Conservation (phyloP, 2,329 filamentous ascomycete species). For the Dactylellina parvicollis region DNA sequence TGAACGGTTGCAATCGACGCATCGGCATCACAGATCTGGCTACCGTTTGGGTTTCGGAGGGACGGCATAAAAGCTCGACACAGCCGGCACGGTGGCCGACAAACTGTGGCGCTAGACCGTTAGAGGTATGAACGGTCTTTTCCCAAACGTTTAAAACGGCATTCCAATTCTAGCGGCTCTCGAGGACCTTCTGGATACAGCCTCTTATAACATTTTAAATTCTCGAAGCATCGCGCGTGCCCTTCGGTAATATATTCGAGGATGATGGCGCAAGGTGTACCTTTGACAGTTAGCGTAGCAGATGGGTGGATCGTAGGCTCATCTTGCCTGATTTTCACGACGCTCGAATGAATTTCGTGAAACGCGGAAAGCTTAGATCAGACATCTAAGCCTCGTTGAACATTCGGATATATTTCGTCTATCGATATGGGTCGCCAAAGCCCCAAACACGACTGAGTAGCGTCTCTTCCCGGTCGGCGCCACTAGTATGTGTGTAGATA, state of each 20-base stretch:
- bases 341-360: conserved; percentile 23
- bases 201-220: neutral
- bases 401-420: conserved; percentile 5
- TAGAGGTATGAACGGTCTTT: conserved; percentile 1
- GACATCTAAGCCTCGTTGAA: conserved; percentile 37
- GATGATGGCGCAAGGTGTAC: conserved; percentile 23
- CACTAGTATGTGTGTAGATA: neutral
- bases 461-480: neutral
- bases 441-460: conserved; percentile 7
- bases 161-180: conserved; percentile 8
- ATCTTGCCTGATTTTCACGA: conserved; percentile 9
- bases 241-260: neutral
- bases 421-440: conserved; percentile 20
- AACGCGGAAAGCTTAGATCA: conserved; percentile 28
- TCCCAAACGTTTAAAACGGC: conserved; percentile 29
- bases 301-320: conserved; percentile 32
- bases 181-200: neutral
- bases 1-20: conserved; percentile 20
- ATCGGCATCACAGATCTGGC: conserved; percentile 30
- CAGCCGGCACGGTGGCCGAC: conserved; percentile 26
- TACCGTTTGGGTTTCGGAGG: conserved; percentile 11
- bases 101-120: conserved; percentile 10
- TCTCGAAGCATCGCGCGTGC: neutral
- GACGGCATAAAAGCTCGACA: conserved; percentile 16
- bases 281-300: conserved; percentile 16